These are phyloP conservation scores for Nemania serpens DNA, from an alignment of 2,329 filamentous ascomycete genomes.

Conservation along the genomic window DNA sequence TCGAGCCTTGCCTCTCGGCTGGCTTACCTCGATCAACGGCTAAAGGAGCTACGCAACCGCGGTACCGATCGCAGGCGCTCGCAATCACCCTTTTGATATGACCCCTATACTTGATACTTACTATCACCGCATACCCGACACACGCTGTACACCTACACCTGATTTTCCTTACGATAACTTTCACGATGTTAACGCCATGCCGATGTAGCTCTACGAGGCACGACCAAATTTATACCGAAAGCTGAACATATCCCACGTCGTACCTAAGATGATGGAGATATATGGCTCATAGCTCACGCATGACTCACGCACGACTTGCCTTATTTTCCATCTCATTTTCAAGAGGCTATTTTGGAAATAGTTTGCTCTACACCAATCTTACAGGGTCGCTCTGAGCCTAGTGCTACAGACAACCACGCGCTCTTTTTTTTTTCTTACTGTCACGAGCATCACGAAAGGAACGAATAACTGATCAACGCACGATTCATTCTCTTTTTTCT, in stretches of 20 bases:
- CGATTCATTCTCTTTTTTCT: not conserved
- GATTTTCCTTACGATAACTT: slow-evolving; percentile 32
- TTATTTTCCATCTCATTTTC: slow-evolving; percentile 11
- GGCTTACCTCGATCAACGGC: slow-evolving; percentile 62
- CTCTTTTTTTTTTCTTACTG: slow-evolving; percentile 25
- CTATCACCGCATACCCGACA: slow-evolving; percentile 22
- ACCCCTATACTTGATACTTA: slow-evolving; percentile 9
- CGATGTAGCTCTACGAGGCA: slow-evolving; percentile 27
- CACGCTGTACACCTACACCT: slow-evolving; percentile 36
- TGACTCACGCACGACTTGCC: slow-evolving; percentile 1
- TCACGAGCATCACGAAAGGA: slow-evolving; percentile 37
- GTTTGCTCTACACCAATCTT: slow-evolving; percentile 13
- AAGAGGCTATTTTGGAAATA: slow-evolving; percentile 14
- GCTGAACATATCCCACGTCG: slow-evolving; percentile 20
- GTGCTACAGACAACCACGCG: slow-evolving; percentile 12
- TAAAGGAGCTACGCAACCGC: slow-evolving; percentile 58
- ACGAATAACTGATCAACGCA: slow-evolving; percentile 27
- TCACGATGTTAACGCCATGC: slow-evolving; percentile 36
- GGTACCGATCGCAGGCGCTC: slow-evolving; percentile 50
- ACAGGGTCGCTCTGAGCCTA: slow-evolving; percentile 3
- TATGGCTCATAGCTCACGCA: slow-evolving; percentile 10
- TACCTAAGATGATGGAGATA: slow-evolving; percentile 12
- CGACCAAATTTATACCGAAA: slow-evolving; percentile 12
- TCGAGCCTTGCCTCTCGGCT: slow-evolving; percentile 56
- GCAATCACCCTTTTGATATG: slow-evolving; percentile 53